Percentiles rank a stretch among this genome's conserved stretches.
These are phyloP conservation scores for Penicillium sp. DNA, from an alignment of 2,329 filamentous ascomycete species.

Conservation along the genomic window DNA sequence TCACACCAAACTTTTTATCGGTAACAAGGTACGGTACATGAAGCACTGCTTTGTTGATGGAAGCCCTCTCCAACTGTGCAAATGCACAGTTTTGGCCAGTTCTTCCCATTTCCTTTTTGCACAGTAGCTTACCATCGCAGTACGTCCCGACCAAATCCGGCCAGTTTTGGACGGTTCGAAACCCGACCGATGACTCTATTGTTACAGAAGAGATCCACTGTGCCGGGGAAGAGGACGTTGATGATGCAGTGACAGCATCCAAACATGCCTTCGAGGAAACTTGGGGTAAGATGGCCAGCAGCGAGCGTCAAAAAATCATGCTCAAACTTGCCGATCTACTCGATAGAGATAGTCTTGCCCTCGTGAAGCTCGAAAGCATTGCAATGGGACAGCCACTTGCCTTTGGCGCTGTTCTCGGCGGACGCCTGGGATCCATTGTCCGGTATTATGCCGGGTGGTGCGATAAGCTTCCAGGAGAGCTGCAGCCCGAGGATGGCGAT, in stretches of 20 bases:
- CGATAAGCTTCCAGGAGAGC: slow-evolving; percentile 2
- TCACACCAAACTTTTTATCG: too few relatives aligned
- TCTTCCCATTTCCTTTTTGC: too few relatives aligned
- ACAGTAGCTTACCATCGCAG: background rate
- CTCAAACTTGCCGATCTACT: slow-evolving; percentile 2
- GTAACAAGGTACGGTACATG: too few relatives aligned
- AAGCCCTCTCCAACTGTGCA: too few relatives aligned
- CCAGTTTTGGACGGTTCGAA: background rate
- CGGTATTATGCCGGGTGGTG: slow-evolving; percentile 1
- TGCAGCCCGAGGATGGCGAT: background rate
- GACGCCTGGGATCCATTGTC: background rate
- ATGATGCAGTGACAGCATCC: background rate
- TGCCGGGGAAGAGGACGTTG: background rate
- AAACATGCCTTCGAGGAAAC: background rate
- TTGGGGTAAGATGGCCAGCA: background rate
- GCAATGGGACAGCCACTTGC: background rate
- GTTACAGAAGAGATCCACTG: background rate
- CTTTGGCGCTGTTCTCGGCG: background rate
- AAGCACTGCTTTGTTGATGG: too few relatives aligned
- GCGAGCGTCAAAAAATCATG: background rate
- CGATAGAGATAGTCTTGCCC: background rate
- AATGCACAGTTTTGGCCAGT: too few relatives aligned
- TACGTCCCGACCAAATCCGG: background rate
- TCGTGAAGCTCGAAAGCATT: background rate
- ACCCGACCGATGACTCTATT: slow-evolving; percentile 2